Evolutionary conservation across 2,329 filamentous ascomycete genomes (phyloP).

Genomic region (Achaetomium macrosporum): DNA sequence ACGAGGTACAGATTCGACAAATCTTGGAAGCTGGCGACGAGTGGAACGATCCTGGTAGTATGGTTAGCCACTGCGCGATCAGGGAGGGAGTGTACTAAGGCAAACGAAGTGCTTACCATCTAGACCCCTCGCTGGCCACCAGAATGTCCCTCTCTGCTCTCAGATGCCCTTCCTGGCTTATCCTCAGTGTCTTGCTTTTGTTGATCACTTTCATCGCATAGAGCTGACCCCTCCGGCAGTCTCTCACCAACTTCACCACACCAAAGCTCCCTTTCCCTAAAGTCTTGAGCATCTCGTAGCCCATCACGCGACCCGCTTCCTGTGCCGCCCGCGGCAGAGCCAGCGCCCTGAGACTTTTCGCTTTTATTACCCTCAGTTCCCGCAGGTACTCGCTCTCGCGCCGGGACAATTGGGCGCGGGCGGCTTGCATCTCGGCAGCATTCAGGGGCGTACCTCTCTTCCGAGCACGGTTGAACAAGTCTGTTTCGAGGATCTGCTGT

Average conservation of each 20-base stretch:
- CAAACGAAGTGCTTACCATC: constrained; percentile 49
- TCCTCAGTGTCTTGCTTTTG: constrained; percentile 87
- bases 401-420: constrained; percentile 53
- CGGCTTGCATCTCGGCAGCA: constrained; percentile 47
- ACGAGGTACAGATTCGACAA: constrained; percentile 78
- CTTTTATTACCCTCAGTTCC: constrained; percentile 64
- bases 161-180: constrained; percentile 86
- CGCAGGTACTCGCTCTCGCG: constrained; percentile 72
- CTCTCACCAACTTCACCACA: constrained; percentile 77
- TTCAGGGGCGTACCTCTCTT: constrained; percentile 39
- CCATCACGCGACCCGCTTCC: constrained; percentile 35
- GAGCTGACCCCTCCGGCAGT: constrained; percentile 55
- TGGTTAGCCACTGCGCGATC: constrained; percentile 10
- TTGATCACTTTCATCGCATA: constrained; percentile 97
- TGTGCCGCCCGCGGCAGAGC: no score
- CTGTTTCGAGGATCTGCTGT: constrained; percentile 54
- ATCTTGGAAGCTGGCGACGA: constrained; percentile 88
- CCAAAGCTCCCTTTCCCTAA: constrained; percentile 94
- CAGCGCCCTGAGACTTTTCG: constrained; percentile 42
- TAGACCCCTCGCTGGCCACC: constrained; percentile 78
- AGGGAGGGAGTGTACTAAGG: not conserved
- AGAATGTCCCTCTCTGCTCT: constrained; percentile 89
- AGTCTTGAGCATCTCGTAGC: constrained; percentile 76
- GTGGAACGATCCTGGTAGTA: constrained; percentile 65
- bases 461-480: constrained; percentile 46